Base-by-base conservation (phyloP, 2,329 filamentous ascomycete species). In the Fusarium cicatricum region DNA sequence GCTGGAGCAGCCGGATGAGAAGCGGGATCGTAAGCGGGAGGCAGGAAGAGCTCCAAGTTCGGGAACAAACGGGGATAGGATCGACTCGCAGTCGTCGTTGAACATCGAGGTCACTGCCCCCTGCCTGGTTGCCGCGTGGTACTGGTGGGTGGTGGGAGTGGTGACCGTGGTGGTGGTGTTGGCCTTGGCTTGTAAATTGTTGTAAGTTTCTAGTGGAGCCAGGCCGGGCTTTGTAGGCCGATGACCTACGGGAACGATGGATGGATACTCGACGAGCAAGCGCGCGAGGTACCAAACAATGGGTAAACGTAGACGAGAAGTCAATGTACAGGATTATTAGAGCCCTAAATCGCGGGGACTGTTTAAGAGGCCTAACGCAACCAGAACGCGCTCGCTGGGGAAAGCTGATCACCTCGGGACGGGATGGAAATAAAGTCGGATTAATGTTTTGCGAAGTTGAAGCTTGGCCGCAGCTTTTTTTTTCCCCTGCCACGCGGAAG, bases 151-250 rank as follows among this genome's bases (percentile, higher is more conserved):
- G 55, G 62, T 65, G 62, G 62, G 47, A 60, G 62, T 65, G 64
- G 62, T 67, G 65, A 56, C 58, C 59, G 65, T 62, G 53, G 61
- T 60, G 64, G 64, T 63, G 56, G 56, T 62, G 59, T 44, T 66
- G 60, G 58, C 53, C 55, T 49, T 58, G 42, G 50, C 43, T 26
- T 33, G 55, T 59, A 58, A 63, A 63, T 64, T 64, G 51, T 50
- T 64, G 51, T 50, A 60, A 63, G 47, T 50, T 60, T 63, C 41
- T 64, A 60, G 60, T 63, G 60, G 60, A 56, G 60, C 60, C 6
- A 41, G 55, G 47, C 51, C 55, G 47, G 59, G 56, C 60, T 64
- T 63, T 51, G 60, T 64, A 60, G 55, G 59, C 60, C 38, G 60
- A 43, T 60, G 34, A 21, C 55, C 51, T 63, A 59, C 59, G 59